Evolutionary conservation across 2,329 filamentous ascomycete species (phyloP).

Genomic region (Pseudogymnoascus sp.): DNA sequence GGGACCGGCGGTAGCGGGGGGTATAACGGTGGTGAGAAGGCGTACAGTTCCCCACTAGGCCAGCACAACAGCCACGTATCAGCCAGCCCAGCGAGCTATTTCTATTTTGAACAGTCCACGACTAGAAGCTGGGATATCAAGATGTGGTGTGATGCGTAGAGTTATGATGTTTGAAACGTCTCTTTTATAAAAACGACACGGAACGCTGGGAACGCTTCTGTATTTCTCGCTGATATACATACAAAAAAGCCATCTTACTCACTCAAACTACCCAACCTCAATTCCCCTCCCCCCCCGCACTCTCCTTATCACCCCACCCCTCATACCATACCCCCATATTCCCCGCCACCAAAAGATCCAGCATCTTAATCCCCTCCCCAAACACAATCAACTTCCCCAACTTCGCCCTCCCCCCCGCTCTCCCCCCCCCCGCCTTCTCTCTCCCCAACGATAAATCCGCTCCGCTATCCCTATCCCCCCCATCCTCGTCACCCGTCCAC

Average conservation of each 20-base stretch:
- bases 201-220: neutral
- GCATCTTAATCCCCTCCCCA: constrained; percentile 87
- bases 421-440: constrained; percentile 79
- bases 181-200: neutral
- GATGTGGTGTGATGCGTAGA: neutral
- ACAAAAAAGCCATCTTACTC: neutral
- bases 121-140: too few species aligned
- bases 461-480: constrained; percentile 32
- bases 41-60: too few species aligned
- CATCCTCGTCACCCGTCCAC: constrained; percentile 14
- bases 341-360: constrained; percentile 83
- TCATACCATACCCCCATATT: constrained; percentile 94
- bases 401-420: constrained; percentile 79
- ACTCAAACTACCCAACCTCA: neutral
- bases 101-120: too few species aligned
- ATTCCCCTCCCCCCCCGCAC: neutral
- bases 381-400: constrained; percentile 87
- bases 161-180: neutral
- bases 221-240: neutral
- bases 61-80: too few species aligned
- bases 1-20: too few species aligned
- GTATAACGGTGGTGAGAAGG: too few species aligned
- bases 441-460: constrained; percentile 66
- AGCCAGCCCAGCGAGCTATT: too few species aligned
- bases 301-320: constrained; percentile 48